These are phyloP conservation scores for Mitragyna speciosa DNA, from an alignment of 257 asterid species.

Conservation along the genomic window DNA sequence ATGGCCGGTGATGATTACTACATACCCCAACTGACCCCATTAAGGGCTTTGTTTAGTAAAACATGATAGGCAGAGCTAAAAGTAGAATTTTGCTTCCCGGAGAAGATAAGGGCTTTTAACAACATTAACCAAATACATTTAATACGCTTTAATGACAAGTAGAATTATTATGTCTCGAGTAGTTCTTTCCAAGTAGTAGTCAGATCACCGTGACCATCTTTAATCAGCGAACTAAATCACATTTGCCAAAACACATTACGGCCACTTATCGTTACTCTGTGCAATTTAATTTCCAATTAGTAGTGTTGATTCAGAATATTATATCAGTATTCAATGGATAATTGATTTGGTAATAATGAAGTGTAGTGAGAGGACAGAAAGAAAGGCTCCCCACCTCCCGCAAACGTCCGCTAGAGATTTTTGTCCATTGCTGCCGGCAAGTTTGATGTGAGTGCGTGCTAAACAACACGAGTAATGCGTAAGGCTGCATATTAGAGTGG, in stretches of 20 bases:
- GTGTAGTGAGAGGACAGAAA: not conserved
- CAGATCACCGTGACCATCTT: not conserved
- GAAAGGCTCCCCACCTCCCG: not conserved
- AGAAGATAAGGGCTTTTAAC: not conserved
- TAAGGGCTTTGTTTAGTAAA: not conserved
- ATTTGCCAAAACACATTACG: no score
- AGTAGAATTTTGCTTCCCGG: not conserved
- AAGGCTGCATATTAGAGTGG: not conserved
- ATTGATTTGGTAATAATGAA: not conserved
- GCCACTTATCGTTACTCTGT: no score
- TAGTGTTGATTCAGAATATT: no score
- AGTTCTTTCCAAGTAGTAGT: not conserved
- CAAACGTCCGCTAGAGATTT: not conserved
- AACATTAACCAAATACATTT: not conserved
- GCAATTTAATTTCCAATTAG: not conserved
- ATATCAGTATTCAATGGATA: not conserved
- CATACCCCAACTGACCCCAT: not conserved
- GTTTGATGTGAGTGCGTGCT: constrained; percentile 11
- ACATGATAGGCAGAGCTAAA: not conserved
- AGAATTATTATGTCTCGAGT: not conserved
- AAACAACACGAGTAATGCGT: constrained; percentile 25
- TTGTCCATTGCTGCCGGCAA: constrained; percentile 10
- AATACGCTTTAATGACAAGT: not conserved
- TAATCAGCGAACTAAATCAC: not conserved
- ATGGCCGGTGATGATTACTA: not conserved